Percentiles rank a stretch among this genome's conserved stretches.
Evolutionary conservation across 2,329 filamentous ascomycete genomes (phyloP).

Genomic region (Aureobasidium uvarum): DNA sequence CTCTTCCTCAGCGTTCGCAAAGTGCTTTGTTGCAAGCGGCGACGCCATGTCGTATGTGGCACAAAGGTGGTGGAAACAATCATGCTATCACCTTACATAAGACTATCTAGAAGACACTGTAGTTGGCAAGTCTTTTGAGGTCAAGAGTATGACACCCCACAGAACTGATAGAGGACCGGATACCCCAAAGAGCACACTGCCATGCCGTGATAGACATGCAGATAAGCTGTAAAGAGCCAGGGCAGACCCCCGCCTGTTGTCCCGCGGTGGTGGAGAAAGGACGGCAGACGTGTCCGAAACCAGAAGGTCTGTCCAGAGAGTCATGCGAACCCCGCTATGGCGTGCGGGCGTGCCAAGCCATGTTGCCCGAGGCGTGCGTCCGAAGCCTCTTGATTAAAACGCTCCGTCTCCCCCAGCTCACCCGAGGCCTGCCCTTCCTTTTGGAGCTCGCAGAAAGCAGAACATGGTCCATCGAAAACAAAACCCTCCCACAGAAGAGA

Average conservation of each 20-base stretch:
- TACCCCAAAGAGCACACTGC: slow-evolving; percentile 5
- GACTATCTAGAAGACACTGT: background rate
- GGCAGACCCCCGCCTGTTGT: slow-evolving; percentile 4
- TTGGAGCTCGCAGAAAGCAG: slow-evolving; percentile 5
- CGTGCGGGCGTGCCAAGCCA: slow-evolving; percentile 8
- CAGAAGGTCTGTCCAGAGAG: slow-evolving; percentile 11
- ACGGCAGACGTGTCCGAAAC: background rate
- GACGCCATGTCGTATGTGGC: slow-evolving; percentile 31
- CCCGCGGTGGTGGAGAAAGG: background rate
- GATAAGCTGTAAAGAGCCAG: background rate
- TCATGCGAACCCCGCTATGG: slow-evolving; percentile 16
- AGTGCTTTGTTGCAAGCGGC: slow-evolving; percentile 51
- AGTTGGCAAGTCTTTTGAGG: background rate
- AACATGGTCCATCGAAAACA: background rate
- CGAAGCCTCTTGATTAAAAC: slow-evolving; percentile 10
- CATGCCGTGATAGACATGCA: background rate
- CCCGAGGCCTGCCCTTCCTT: background rate
- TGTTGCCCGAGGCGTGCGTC: slow-evolving; percentile 4
- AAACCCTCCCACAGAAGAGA: background rate
- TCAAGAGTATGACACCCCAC: background rate
- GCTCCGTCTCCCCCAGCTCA: slow-evolving; percentile 7
- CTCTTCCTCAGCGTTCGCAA: slow-evolving; percentile 56
- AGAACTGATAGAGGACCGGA: slow-evolving; percentile 1
- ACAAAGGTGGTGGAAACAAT: background rate
- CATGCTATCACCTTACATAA: background rate